Percentiles rank a stretch among this genome's conserved stretches.
phyloP scores from a whole-genome alignment of 352 stramenopile species.

The Pythium oligandrum region DNA sequence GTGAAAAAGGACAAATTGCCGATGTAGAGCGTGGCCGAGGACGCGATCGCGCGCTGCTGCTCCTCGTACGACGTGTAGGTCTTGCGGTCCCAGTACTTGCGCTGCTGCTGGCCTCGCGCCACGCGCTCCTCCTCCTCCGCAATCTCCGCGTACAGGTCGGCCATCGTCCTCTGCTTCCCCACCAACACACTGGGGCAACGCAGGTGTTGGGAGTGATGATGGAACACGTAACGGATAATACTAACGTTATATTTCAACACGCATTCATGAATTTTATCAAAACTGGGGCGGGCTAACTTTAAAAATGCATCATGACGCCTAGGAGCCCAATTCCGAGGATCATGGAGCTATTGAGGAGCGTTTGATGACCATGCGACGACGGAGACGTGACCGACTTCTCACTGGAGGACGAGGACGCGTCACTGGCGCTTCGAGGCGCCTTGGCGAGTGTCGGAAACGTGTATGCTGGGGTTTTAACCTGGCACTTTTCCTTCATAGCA shows the following conservation, averaged over 20 bases:
- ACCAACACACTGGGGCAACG: too few relatives aligned
- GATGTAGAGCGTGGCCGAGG: conserved; percentile 93
- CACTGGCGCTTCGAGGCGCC: not conserved
- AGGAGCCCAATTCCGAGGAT: too few relatives aligned
- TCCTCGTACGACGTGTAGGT: conserved; percentile 90
- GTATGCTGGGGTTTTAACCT: conserved; percentile 29
- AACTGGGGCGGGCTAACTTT: too few relatives aligned
- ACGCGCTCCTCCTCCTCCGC: conserved; percentile 64
- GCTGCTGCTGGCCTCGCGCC: conserved; percentile 49
- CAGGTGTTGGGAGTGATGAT: too few relatives aligned
- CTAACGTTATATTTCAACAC: too few relatives aligned
- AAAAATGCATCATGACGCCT: too few relatives aligned
- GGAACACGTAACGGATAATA: too few relatives aligned
- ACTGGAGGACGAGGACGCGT: too few relatives aligned
- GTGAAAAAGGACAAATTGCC: conserved; percentile 98
- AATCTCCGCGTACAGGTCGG: conserved; percentile 58
- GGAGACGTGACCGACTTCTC: too few relatives aligned
- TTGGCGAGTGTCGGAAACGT: conserved; percentile 37
- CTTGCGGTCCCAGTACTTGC: conserved; percentile 94
- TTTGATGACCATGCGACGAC: too few relatives aligned
- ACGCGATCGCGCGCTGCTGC: conserved; percentile 91
- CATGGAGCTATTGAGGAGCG: too few relatives aligned
- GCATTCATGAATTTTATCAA: too few relatives aligned
- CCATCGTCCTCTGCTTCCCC: conserved; percentile 21
- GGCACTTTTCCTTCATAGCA: conserved; percentile 28